A percentile compares a stretch with the other conserved stretches of the same genome.
These are phyloP conservation scores for Clarireedia hainanense DNA, from an alignment of 2,329 filamentous ascomycete genomes.

Conservation along the genomic window DNA sequence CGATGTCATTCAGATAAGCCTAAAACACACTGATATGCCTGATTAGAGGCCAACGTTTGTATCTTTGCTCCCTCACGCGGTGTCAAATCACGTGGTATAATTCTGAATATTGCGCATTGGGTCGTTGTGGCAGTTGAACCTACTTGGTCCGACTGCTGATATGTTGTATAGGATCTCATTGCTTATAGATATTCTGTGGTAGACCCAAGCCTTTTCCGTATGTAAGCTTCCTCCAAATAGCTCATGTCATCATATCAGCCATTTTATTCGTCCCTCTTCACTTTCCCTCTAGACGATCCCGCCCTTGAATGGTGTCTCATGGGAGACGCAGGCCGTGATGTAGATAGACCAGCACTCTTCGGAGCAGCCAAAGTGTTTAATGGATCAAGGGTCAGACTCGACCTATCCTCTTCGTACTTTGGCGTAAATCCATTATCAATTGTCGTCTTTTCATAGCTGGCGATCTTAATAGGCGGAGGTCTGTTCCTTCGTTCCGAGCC, in stretches of 20 bases:
- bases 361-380: conserved; percentile 16
- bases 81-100: no score
- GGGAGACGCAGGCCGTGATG: conserved; percentile 44
- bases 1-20: no score
- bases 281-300: conserved; percentile 31
- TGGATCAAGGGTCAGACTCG: conserved; percentile 25
- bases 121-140: no score
- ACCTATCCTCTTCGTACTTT: conserved; percentile 24
- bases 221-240: neutral
- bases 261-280: conserved; percentile 32
- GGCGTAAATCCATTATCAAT: conserved; percentile 30
- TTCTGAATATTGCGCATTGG: no score
- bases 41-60: no score
- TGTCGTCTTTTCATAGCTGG: conserved; percentile 63
- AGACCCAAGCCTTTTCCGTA: neutral
- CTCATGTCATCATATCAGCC: neutral
- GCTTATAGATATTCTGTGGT: no score
- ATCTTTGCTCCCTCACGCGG: no score
- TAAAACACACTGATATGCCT: no score
- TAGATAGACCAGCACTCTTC: conserved; percentile 41
- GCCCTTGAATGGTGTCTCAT: conserved; percentile 35
- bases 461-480: conserved; percentile 60
- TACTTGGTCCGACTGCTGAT: no score
- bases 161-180: no score
- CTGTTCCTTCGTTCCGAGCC: conserved; percentile 53